phyloP scores from a whole-genome alignment of 441 rosid genomes.

The Erysimum cheiri region DNA sequence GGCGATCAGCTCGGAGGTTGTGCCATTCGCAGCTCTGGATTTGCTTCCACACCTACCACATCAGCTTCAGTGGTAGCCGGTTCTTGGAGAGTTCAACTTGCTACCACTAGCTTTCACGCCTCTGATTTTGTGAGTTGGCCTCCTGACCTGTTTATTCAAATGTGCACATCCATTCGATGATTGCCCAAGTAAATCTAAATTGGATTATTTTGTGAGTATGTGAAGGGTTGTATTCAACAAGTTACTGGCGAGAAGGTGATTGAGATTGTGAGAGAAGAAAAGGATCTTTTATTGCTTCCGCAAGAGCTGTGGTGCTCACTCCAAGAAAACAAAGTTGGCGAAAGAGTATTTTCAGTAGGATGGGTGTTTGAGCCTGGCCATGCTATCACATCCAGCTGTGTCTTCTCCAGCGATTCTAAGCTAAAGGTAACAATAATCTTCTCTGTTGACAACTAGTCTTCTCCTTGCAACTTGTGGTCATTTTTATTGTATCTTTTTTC shows the following conservation, averaged over 20 bases:
- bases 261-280: slow-evolving; percentile 59
- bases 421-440: slow-evolving; percentile 50
- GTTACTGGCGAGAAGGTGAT: slow-evolving; percentile 49
- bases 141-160: slow-evolving; percentile 10
- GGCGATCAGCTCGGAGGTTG: slow-evolving; percentile 92
- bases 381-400: slow-evolving; percentile 62
- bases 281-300: slow-evolving; percentile 68
- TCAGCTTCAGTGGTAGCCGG: slow-evolving; percentile 62
- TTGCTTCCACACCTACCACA: slow-evolving; percentile 72
- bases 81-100: slow-evolving; percentile 59
- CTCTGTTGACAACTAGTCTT: slow-evolving; percentile 2
- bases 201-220: slow-evolving; percentile 24
- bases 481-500: slow-evolving; percentile 5
- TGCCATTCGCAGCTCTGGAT: slow-evolving; percentile 74
- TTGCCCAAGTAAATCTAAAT: neutral
- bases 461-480: slow-evolving; percentile 21
- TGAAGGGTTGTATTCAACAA: slow-evolving; percentile 57
- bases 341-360: slow-evolving; percentile 62
- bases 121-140: slow-evolving; percentile 58
- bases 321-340: slow-evolving; percentile 51
- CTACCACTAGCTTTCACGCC: slow-evolving; percentile 53
- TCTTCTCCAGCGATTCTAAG: slow-evolving; percentile 57
- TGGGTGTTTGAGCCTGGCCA: slow-evolving; percentile 62
- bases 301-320: slow-evolving; percentile 75
- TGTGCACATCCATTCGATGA: neutral